Base-by-base conservation (phyloP, 345 rosid genomes). In the Salix caprea region DNA sequence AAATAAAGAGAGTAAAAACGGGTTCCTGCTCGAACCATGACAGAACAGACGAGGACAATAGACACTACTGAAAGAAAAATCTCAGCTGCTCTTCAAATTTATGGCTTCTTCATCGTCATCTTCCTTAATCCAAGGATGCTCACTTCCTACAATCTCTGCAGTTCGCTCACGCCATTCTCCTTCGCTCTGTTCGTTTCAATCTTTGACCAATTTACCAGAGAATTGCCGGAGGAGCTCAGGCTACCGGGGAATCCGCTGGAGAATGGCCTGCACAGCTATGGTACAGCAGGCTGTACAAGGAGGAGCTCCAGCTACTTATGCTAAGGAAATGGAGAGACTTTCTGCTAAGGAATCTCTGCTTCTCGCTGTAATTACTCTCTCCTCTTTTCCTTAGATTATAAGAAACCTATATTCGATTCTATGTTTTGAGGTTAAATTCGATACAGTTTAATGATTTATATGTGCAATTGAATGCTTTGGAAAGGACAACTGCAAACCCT, bases 311-410 rank as follows among this genome's bases (percentile, higher is more conserved):
- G 92, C 93, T 1, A 75, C 89, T 50, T 91, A 96, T 81, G 99
- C 99, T 65, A 91, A 90, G 83, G 97, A 88, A 74, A 96, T 96
- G 99, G 99, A 96, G 79, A 82, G 99, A 14, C 98, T 96, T 77
- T 91, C 98, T 52, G 99, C 99, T 68, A 96, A 96, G 79, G 99
- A 96, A 79, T 96, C 98, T 2, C 88, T 96, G 52, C 91, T 96
- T 71, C 92, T 96, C 61, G 96, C 99, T 16, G 99, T 96, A 28
- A 81, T 77, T 86, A 79, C 34, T 67, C 61, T 18, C 4, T 42
- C 46, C 46, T 42, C 46, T 42, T 36, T 36, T 42, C 6, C 52
- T n/a, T 11, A 54, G 30, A 62, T 44, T 8, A 44, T 5, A 36
- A 36, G 39, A 36, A 66, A 32, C n/a, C 19, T 66, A 36, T 66